phyloP scores from a whole-genome alignment of 106 monocot genomes.

The Dendrobium huoshanense region DNA sequence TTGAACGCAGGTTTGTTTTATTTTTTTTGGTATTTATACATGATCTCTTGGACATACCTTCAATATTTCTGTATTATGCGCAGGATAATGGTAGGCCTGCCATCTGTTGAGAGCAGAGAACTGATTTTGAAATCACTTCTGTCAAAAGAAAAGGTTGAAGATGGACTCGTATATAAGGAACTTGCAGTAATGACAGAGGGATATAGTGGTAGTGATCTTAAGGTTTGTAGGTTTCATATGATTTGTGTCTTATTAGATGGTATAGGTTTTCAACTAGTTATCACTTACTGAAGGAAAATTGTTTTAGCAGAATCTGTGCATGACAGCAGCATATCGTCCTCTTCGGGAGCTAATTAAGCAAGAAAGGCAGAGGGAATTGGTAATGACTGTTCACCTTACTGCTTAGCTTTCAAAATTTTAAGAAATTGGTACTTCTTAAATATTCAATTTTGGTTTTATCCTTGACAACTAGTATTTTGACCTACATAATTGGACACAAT shows the following conservation, averaged over 20 bases:
- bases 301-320: conserved; percentile 69
- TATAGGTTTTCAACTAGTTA: neutral
- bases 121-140: conserved; percentile 61
- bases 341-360: conserved; percentile 70
- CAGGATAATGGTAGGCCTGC: conserved; percentile 88
- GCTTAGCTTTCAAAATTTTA: too few species aligned
- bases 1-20: conserved; percentile 60
- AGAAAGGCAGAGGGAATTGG: conserved; percentile 75
- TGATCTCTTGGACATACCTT: neutral
- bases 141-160: conserved; percentile 70
- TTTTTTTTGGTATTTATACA: neutral
- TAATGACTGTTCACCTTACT: conserved; percentile 11
- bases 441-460: too few species aligned
- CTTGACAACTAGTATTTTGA: too few species aligned
- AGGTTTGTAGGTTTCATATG: conserved; percentile 37
- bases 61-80: conserved; percentile 2
- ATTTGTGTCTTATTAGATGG: neutral
- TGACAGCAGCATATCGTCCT: conserved; percentile 81
- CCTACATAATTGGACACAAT: too few species aligned
- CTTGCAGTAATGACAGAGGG: conserved; percentile 81
- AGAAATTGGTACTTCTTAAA: too few species aligned
- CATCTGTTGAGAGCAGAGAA: conserved; percentile 59
- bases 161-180: conserved; percentile 62
- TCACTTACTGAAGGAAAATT: conserved; percentile 7
- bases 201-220: conserved; percentile 86